Evolutionary conservation across 2,329 filamentous ascomycete species (phyloP), one percentile per base, ranked within the genome.

Genomic region (Trichoderma sp.): DNA sequence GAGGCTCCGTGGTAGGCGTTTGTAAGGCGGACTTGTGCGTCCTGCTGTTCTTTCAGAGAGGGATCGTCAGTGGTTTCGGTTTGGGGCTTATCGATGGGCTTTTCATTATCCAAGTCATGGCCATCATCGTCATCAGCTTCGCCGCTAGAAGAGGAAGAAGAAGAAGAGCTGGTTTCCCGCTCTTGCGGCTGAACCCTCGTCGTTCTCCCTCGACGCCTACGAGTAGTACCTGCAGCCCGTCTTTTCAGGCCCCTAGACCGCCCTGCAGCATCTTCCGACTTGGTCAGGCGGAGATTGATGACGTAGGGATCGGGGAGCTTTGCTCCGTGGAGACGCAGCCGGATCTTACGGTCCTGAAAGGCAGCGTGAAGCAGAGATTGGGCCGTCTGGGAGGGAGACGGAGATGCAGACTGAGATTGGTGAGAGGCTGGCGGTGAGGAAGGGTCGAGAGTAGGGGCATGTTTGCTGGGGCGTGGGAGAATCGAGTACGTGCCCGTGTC

Each of bases 1-100:
- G 76, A 83, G 0, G 91, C 89, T 6, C 91, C 91, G 0, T 86
- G 81, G 75, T 93, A 93, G 5, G 91, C 89, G 75, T 93, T 93
- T 6, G 85, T 88, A 2, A 78, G 78, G 8, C 88, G 86, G 28
- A 91, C 86, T 32, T 86, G 80, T 50, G 86, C 84, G 72, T 89
- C 85, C 53, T 62, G 53, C 9, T 84, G 77, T 74, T 87, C 77
- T 66, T 84, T 82, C 74, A 81, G 79, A 3, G 79, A 78, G 8
- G 83, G 82, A n/a, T 73, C 67, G 7, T 74, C 73, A 1, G 28
- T 67, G 4, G 69, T 43, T 28, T 50, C 64, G 6, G 66, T 73
- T 32, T n/a, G 57, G 4, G 34, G 34, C 11, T 12, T 32, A 32
- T 32, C 9, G 9, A 32, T 3, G 11, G 76, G 73, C 7, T 77